These are phyloP conservation scores for Heracleum sosnowskyi DNA, from an alignment of 129 eudicot genomes.

Conservation along the genomic window DNA sequence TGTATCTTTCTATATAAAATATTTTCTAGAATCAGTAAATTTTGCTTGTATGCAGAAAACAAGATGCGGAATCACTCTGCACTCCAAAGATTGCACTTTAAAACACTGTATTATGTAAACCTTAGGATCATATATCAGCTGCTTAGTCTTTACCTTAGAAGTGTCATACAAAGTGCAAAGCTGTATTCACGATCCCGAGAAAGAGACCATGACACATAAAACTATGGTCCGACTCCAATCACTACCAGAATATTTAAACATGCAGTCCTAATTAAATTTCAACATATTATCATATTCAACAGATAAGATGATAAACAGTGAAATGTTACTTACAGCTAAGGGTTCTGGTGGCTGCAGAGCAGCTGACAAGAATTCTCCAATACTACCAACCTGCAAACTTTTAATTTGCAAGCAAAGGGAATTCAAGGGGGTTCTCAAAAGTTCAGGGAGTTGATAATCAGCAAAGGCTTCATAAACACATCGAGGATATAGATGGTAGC, in stretches of 20 bases:
- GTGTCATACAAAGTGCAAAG: not conserved
- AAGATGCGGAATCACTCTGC: not conserved
- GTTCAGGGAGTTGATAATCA: slow-evolving; percentile 93
- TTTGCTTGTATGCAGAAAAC: not conserved
- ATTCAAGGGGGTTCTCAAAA: slow-evolving; percentile 88
- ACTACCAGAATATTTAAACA: not conserved
- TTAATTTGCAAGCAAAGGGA: slow-evolving; percentile 99
- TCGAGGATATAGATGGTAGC: slow-evolving; percentile 89
- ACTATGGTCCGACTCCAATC: slow-evolving; percentile 3
- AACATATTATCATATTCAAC: not conserved
- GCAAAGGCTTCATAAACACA: slow-evolving; percentile 96
- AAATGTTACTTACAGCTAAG: slow-evolving; percentile 60
- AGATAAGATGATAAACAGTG: not conserved
- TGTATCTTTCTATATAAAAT: not conserved
- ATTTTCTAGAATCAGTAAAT: not conserved
- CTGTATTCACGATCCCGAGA: not conserved
- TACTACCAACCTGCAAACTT: slow-evolving; percentile 86
- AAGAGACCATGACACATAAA: slow-evolving; percentile 3
- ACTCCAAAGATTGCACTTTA: not conserved
- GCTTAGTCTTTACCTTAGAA: not conserved
- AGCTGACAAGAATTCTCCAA: slow-evolving; percentile 86
- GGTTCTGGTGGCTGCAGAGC: slow-evolving; percentile 97
- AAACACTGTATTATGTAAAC: not conserved
- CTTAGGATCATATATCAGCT: not conserved
- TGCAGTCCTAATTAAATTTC: not conserved